phyloP scores from a whole-genome alignment of 768 basidiomycete species.

The Stropharia rugosoannulata region DNA sequence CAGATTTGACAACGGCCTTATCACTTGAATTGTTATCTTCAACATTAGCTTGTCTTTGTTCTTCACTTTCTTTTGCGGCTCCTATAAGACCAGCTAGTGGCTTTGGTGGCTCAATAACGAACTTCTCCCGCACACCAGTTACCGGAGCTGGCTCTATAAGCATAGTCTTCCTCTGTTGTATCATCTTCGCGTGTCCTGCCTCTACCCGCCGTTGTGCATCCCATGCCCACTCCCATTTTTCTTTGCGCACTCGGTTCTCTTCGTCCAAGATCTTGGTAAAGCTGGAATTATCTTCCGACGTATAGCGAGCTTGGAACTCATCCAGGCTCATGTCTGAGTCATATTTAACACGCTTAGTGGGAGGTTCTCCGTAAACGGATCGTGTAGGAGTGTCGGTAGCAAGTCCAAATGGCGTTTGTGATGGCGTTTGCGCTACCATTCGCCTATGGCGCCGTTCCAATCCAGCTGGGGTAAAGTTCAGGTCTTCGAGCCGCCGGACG shows the following conservation, averaged over 20 bases:
- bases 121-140: slow-evolving; percentile 65
- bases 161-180: slow-evolving; percentile 68
- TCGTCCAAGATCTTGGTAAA: slow-evolving; percentile 91
- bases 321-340: slow-evolving; percentile 72
- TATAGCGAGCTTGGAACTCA: slow-evolving; percentile 86
- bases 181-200: slow-evolving; percentile 58
- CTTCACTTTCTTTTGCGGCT: slow-evolving; percentile 26
- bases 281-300: slow-evolving; percentile 96
- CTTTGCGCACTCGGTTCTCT: slow-evolving; percentile 81
- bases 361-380: slow-evolving; percentile 35
- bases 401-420: slow-evolving; percentile 63
- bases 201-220: slow-evolving; percentile 86
- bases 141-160: slow-evolving; percentile 66
- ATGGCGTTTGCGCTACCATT: slow-evolving; percentile 41
- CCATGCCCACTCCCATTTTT: slow-evolving; percentile 92
- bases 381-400: slow-evolving; percentile 68
- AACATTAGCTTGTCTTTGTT: slow-evolving; percentile 24
- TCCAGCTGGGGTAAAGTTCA: slow-evolving; percentile 49
- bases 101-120: slow-evolving; percentile 60
- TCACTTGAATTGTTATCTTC: slow-evolving; percentile 20
- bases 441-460: slow-evolving; percentile 25
- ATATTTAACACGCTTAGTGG: slow-evolving; percentile 57
- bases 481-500: slow-evolving; percentile 69
- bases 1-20: slow-evolving; percentile 22
- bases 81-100: slow-evolving; percentile 52